Conservation (phyloP, 495 filamentous ascomycete genomes). For the Penicillium lividum region DNA sequence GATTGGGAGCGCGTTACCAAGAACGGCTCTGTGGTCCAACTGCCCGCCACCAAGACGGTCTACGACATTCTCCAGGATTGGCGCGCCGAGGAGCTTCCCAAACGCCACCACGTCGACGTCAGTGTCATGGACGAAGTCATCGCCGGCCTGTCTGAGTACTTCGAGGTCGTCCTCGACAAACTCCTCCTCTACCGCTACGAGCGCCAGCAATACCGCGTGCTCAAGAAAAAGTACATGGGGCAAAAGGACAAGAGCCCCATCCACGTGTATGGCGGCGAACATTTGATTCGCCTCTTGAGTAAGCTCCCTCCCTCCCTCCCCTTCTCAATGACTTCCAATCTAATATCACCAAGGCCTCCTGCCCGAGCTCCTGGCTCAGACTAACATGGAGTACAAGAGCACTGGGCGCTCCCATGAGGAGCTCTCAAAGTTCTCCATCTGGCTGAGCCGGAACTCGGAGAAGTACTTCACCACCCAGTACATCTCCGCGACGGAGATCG, state of each 20-base stretch:
- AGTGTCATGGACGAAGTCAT: conserved; percentile 90
- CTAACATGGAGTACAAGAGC: conserved; percentile 93
- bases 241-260: conserved; percentile 59
- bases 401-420: conserved; percentile 87
- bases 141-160: conserved; percentile 83
- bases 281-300: conserved; percentile 87
- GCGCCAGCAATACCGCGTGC: conserved; percentile 75
- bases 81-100: conserved; percentile 63
- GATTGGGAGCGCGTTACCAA: conserved; percentile 99
- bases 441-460: conserved; percentile 71
- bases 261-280: conserved; percentile 92
- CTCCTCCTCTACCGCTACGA: conserved; percentile 93
- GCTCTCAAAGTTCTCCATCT: conserved; percentile 74
- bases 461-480: conserved; percentile 80
- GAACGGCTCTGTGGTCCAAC: conserved; percentile 78
- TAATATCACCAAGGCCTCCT: conserved; percentile 64
- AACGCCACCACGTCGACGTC: conserved; percentile 65
- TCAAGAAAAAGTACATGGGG: conserved; percentile 62
- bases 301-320: conserved; percentile 30
- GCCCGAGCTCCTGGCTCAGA: conserved; percentile 92
- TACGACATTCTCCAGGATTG: conserved; percentile 75
- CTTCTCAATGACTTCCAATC: conserved; percentile 10
- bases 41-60: conserved; percentile 71
- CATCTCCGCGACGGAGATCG: conserved; percentile 50
- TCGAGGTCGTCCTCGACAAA: conserved; percentile 80